Base-by-base conservation (phyloP, 2,329 filamentous ascomycete genomes). In the Juglanconis oblonga region DNA sequence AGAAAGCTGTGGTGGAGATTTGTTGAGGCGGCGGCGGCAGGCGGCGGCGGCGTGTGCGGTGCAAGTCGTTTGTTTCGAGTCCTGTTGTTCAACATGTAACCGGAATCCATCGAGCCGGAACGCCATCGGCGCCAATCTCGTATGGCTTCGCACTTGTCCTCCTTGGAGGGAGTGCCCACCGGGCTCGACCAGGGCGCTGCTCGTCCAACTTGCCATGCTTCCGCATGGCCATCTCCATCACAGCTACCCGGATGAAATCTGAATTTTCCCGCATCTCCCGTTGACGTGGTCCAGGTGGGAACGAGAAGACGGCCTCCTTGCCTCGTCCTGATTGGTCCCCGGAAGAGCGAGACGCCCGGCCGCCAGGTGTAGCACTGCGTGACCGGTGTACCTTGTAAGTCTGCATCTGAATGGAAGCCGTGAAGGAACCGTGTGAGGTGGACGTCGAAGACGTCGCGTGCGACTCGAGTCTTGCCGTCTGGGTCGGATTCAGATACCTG, bases 221-320 rank as follows among this genome's bases (percentile, higher is more conserved):
- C 58, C 87, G 83, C 87, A 89, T 89, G 11, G 86, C 82, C 82
- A 89, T 88, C 69, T 89, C 87, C 81, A 89, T 85, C 54, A 89
- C 87, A 40, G 87, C 87, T 57, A 89, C 83, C 66, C 87, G 83
- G 68, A 89, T 88, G 68, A 89, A 89, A 67, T 89, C 86, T 45
- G 86, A 81, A 66, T 89, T 89, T 71, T 89, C 87, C 35, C 87
- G 83, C 77, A 88, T 83, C 70, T 89, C 87, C 51, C 87, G 81
- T 71, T 88, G 87, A 29, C 86, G 82, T 67, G 78, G 72, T 51
- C 79, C 77, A 44, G 82, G 74, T 24, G 78, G 76, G 56, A 69
- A 74, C 42, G 74, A 67, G 36, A 72, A 67, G 4, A 72, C 52
- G 13, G 62, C 52, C 35, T 64, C 62, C 11, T 62, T 64, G 67